Base-by-base conservation (phyloP, 2,329 filamentous ascomycete species). In the Aaosphaeria pasadenensis region DNA sequence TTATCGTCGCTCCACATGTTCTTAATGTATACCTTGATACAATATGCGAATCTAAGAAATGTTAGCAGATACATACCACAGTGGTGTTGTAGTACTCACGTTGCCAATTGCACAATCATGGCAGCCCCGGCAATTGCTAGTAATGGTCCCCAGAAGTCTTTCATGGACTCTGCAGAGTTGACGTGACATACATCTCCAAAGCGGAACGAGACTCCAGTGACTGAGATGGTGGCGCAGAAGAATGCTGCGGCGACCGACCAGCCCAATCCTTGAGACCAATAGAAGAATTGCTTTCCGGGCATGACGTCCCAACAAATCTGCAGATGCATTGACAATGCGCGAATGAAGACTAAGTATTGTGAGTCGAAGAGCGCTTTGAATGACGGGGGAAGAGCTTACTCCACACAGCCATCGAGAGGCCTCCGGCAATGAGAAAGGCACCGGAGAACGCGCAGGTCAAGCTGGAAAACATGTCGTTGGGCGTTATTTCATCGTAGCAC, bases 241-340 rank as follows among this genome's bases (percentile, higher is more conserved):
- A 89, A 88, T 17, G 90, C 72, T 28, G 85, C 78, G 2, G 91
- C 90, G 41, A 97, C 79, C 13, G 87, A 88, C 88, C 92, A 96
- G 52, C 94, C 94, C 6, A 85, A 74, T 11, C 81, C 79, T 62
- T 96, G 85, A 3, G 92, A 85, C 55, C 83, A 81, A 77, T 89
- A 90, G 84, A 96, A 96, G 71, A 96, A 97, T 60, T 81, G 88
- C 40, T 85, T 82, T 36, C 94, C 94, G 4, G 95, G 88, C 6
- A 92, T 84, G 32, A 95, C 80, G 69, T 97, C 91, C 94, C 94
- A 99, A 76, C 91, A 96, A 55, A 99, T 96, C 71, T 97, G 94
- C 29, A 99, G 83, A 71, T 99, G 94, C 60, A 99, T 86, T 4
- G 91, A 95, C 32, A 97, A 74, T 0, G 92, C 88, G 54, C 94